Evolutionary conservation across 352 stramenopile species (phyloP).

Genomic region (Phytophthora citricola): DNA sequence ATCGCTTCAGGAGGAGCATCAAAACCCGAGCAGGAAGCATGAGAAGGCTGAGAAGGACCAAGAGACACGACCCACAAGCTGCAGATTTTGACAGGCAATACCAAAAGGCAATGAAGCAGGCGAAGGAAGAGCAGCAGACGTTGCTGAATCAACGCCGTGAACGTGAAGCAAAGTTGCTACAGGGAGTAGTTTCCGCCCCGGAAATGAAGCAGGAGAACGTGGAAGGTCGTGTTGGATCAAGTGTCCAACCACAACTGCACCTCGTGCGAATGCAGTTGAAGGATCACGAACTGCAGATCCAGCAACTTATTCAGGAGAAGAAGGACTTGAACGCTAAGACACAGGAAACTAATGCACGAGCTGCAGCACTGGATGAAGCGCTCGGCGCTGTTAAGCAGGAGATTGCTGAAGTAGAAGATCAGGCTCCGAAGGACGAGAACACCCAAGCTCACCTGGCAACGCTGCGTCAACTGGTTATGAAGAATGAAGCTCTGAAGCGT

Average conservation of each 20-base stretch:
- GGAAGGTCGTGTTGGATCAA: slow-evolving; percentile 17
- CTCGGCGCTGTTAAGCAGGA: slow-evolving; percentile 51
- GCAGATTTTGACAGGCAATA: slow-evolving; percentile 74
- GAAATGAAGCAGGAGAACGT: slow-evolving; percentile 26
- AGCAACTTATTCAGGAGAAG: slow-evolving; percentile 59
- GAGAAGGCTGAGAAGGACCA: slow-evolving; percentile 23
- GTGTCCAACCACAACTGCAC: slow-evolving; percentile 13
- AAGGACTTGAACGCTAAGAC: slow-evolving; percentile 41
- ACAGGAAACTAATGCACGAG: slow-evolving; percentile 33
- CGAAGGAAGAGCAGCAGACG: slow-evolving; percentile 53
- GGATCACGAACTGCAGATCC: slow-evolving; percentile 40
- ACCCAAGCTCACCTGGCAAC: slow-evolving; percentile 33
- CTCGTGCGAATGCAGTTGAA: slow-evolving; percentile 38
- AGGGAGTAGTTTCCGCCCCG: slow-evolving; percentile 53
- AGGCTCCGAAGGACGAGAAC: slow-evolving; percentile 38
- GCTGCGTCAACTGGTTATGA: slow-evolving; percentile 46
- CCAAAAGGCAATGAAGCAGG: slow-evolving; percentile 57
- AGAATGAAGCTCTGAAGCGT: slow-evolving; percentile 65
- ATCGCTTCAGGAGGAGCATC: slow-evolving; percentile 34
- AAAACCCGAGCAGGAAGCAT: slow-evolving; percentile 11
- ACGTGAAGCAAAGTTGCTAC: slow-evolving; percentile 58
- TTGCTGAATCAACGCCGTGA: slow-evolving; percentile 47
- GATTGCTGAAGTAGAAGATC: slow-evolving; percentile 39
- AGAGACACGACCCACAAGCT: slow-evolving; percentile 28
- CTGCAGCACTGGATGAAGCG: slow-evolving; percentile 35